Evolutionary conservation across 2,329 filamentous ascomycete genomes (phyloP).

Genomic region (Clonostachys byssicola): DNA sequence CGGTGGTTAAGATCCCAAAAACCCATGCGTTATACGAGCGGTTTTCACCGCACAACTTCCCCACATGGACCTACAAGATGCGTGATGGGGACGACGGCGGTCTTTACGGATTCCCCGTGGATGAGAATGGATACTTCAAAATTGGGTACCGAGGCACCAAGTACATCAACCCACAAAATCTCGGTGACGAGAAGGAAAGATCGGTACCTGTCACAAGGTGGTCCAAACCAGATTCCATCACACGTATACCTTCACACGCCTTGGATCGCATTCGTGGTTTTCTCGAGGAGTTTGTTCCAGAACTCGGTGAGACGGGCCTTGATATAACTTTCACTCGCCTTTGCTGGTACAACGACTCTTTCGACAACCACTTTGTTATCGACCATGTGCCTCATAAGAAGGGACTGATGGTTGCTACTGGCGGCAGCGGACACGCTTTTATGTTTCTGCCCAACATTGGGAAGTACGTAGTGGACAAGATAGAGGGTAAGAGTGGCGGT

Average conservation of each 20-base stretch:
- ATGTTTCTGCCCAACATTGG: constrained; percentile 55
- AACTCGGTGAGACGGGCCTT: constrained; percentile 26
- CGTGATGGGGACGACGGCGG: constrained; percentile 23
- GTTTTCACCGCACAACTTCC: constrained; percentile 8
- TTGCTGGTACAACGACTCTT: constrained; percentile 8
- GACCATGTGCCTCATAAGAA: constrained; percentile 47
- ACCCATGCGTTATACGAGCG: constrained; percentile 2
- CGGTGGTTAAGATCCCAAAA: constrained; percentile 6
- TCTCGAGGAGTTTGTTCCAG: constrained; percentile 33
- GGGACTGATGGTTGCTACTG: constrained; percentile 52
- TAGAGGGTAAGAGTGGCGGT: constrained; percentile 29
- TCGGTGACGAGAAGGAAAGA: constrained; percentile 26
- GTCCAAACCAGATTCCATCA: constrained; percentile 13
- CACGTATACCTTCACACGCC: constrained; percentile 17
- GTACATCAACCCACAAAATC: constrained; percentile 35
- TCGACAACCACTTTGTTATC: constrained; percentile 13
- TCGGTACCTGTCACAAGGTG: constrained; percentile 34
- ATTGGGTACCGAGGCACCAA: constrained; percentile 47
- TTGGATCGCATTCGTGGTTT: constrained; percentile 21
- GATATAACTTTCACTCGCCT: constrained; percentile 24
- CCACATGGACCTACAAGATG: constrained; percentile 22
- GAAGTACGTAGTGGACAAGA: constrained; percentile 44
- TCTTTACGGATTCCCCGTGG: constrained; percentile 42
- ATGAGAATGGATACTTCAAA: constrained; percentile 37
- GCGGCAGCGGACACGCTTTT: constrained; percentile 55